Percentiles rank a stretch among this genome's conserved stretches.
Conservation (phyloP, 306 rosid genomes). For the Argentina anserina region DNA sequence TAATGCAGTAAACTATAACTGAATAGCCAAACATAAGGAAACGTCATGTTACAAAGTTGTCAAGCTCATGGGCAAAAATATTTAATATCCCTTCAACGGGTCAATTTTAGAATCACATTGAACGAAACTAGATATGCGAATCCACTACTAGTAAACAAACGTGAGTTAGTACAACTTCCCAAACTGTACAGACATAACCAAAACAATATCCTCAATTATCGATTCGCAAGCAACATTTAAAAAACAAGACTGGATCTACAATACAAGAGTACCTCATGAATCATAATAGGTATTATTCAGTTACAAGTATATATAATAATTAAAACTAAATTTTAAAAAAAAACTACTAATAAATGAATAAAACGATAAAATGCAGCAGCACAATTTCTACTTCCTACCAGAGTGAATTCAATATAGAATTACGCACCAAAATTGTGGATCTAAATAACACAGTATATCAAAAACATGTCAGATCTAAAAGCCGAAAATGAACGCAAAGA, state of each 20-base stretch:
- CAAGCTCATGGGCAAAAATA: background rate
- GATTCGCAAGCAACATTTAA: background rate
- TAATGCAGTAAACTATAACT: background rate
- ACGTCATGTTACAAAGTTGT: background rate
- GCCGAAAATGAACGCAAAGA: background rate
- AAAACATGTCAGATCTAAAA: slow-evolving; percentile 16
- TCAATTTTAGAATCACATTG: background rate
- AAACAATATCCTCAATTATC: background rate
- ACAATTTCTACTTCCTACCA: background rate
- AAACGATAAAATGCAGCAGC: background rate
- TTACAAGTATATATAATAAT: background rate
- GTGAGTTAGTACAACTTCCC: background rate
- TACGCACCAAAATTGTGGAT: background rate
- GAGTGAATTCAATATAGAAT: background rate
- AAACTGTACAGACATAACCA: background rate
- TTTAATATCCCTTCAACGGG: background rate
- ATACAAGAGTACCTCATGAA: background rate
- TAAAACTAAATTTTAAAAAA: background rate
- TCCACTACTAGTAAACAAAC: background rate
- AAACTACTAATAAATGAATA: background rate
- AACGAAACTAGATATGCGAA: background rate
- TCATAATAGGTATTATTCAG: background rate
- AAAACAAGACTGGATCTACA: background rate
- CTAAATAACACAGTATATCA: background rate
- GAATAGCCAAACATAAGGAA: background rate